phyloP scores from a whole-genome alignment of 2,329 filamentous ascomycete genomes.

The Hymenoscyphus scutula region DNA sequence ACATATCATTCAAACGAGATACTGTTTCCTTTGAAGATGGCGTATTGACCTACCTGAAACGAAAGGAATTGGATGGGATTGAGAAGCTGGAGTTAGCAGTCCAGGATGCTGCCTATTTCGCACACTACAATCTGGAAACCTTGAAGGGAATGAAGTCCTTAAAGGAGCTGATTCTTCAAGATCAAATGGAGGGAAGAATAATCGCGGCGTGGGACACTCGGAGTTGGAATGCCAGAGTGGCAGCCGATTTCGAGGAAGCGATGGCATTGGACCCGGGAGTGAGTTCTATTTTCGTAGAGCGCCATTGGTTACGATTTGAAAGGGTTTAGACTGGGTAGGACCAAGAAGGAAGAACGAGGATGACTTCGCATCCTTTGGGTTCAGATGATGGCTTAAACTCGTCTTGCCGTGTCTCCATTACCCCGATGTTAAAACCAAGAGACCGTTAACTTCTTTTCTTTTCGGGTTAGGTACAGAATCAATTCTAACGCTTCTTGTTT shows the following conservation, averaged over 20 bases:
- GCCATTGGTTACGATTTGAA: background rate
- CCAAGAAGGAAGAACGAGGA: background rate
- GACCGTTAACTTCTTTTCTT: background rate
- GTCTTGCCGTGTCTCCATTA: too few relatives aligned
- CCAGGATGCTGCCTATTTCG: conserved; percentile 30
- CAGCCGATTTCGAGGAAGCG: conserved; percentile 23
- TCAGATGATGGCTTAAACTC: background rate
- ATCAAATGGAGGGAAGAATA: background rate
- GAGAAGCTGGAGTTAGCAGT: conserved; percentile 25
- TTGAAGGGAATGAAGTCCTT: conserved; percentile 28
- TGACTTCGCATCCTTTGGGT: background rate
- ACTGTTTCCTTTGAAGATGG: conserved; percentile 23
- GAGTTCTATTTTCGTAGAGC: background rate
- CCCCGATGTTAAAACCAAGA: background rate
- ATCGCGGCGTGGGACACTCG: background rate
- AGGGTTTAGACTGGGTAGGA: background rate
- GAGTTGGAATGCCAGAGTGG: background rate
- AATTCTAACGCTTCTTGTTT: background rate
- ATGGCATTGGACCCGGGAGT: conserved; percentile 20
- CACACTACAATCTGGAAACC: conserved; percentile 29
- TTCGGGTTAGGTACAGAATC: background rate
- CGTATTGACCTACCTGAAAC: conserved; percentile 23
- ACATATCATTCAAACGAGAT: conserved; percentile 25
- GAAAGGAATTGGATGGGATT: conserved; percentile 19
- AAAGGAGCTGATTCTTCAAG: conserved; percentile 24